These are phyloP conservation scores for Cordyceps cateniannulata DNA, from an alignment of 2,329 filamentous ascomycete genomes.

Conservation along the genomic window DNA sequence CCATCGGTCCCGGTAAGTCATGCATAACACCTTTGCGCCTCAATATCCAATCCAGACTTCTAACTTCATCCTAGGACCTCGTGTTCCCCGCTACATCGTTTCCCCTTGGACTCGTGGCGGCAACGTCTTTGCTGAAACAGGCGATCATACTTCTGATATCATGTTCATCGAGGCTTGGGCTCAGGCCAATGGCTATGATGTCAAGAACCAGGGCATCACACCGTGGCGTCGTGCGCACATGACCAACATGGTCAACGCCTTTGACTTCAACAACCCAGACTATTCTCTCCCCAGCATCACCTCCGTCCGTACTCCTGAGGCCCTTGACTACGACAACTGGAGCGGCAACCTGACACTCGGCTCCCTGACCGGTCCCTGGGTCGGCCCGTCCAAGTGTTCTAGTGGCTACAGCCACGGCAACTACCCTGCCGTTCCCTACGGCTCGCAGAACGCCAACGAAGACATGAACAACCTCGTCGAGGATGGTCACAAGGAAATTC, in stretches of 20 bases:
- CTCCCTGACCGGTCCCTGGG: constrained; percentile 17
- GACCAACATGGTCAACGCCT: constrained; percentile 26
- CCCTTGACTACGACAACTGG: constrained; percentile 24
- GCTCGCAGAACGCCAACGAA: constrained; percentile 21
- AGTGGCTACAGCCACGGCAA: constrained; percentile 23
- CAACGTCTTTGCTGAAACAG: constrained; percentile 45
- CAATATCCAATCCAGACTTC: not conserved
- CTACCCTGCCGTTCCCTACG: constrained; percentile 35
- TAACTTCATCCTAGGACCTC: constrained; percentile 26
- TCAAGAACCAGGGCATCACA: constrained; percentile 18
- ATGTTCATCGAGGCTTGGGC: constrained; percentile 44
- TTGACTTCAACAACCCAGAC: constrained; percentile 40
- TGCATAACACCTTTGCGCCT: too few species aligned
- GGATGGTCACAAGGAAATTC: constrained; percentile 45
- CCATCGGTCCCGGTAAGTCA: constrained; percentile 23
- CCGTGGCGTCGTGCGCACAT: constrained; percentile 22
- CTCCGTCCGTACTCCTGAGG: constrained; percentile 31
- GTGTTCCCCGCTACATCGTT: constrained; percentile 45
- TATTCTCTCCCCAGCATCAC: constrained; percentile 34
- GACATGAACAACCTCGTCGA: constrained; percentile 34
- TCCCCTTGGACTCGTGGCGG: constrained; percentile 48
- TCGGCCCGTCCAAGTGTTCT: constrained; percentile 35
- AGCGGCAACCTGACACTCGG: constrained; percentile 24
- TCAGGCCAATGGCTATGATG: constrained; percentile 26
- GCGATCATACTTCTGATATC: constrained; percentile 48